Evolutionary conservation across 345 rosid species (phyloP).

Genomic region (Mangifera indica): DNA sequence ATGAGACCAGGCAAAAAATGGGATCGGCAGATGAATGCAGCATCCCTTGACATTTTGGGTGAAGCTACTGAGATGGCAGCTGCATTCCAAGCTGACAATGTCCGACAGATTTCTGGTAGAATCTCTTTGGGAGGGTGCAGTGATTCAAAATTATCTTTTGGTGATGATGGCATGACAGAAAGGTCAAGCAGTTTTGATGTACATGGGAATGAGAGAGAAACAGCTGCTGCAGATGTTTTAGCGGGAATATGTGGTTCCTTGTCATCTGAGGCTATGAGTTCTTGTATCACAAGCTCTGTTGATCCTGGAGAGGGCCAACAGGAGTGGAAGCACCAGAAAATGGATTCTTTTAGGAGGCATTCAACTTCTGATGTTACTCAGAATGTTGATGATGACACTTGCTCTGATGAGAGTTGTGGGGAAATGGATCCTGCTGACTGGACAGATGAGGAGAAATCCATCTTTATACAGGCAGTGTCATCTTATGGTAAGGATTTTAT

Average conservation of each 20-base stretch:
- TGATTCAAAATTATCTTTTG: conserved; percentile 43
- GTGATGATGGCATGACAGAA: conserved; percentile 46
- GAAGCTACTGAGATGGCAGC: conserved; percentile 77
- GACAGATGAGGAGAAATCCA: conserved; percentile 86
- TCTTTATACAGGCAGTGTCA: conserved; percentile 70
- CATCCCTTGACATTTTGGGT: conserved; percentile 79
- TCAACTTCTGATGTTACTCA: conserved; percentile 58
- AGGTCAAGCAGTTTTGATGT: conserved; percentile 47
- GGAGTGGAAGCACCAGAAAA: conserved; percentile 44
- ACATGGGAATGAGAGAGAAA: conserved; percentile 58
- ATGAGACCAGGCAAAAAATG: conserved; percentile 64
- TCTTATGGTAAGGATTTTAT: conserved; percentile 83
- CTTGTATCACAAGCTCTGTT: conserved; percentile 68
- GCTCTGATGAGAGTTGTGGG: conserved; percentile 92
- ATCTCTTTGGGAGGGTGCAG: conserved; percentile 39
- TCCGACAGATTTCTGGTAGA: conserved; percentile 38
- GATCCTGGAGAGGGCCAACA: conserved; percentile 50
- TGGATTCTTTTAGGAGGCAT: conserved; percentile 44
- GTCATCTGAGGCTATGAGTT: conserved; percentile 85
- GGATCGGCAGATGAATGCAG: conserved; percentile 67
- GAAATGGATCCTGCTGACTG: conserved; percentile 81
- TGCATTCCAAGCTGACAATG: conserved; percentile 66
- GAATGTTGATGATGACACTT: conserved; percentile 74
- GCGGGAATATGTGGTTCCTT: conserved; percentile 76
- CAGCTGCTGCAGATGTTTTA: conserved; percentile 80